These are phyloP conservation scores for Mortierella sp. DNA, from an alignment of 371 early-diverging fungal species.

Conservation along the genomic window DNA sequence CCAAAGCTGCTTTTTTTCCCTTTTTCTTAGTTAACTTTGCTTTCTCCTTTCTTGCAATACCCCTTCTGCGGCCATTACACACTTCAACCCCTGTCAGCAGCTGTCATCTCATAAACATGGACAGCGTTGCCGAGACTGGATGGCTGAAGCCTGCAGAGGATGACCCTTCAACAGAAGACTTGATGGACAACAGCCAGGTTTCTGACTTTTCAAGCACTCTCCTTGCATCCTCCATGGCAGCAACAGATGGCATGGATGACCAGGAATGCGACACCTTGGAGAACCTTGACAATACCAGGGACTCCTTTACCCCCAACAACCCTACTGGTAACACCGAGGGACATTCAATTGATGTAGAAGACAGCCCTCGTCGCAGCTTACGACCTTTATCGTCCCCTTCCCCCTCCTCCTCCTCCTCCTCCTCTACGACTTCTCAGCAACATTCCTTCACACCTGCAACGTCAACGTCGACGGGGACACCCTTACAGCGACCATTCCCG, in stretches of 20 bases:
- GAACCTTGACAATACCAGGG: background rate
- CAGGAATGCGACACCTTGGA: background rate
- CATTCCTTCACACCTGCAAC: background rate
- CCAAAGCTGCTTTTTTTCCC: background rate
- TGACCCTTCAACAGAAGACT: background rate
- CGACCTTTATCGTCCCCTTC: background rate
- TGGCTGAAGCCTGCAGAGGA: slow-evolving; percentile 1
- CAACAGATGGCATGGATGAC: slow-evolving; percentile 7
- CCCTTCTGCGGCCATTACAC: background rate
- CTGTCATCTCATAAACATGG: slow-evolving; percentile 8
- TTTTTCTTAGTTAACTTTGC: background rate
- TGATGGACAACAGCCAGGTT: background rate
- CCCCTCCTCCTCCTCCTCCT: background rate
- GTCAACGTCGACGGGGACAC: background rate
- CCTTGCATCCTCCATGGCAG: slow-evolving; percentile 1
- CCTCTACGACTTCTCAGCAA: background rate
- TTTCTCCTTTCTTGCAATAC: background rate
- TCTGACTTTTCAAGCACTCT: slow-evolving; percentile 3
- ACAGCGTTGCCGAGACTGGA: slow-evolving; percentile 9
- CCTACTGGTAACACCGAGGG: background rate
- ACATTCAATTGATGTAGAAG: background rate
- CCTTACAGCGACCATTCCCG: background rate
- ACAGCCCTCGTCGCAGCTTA: background rate
- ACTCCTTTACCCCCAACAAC: background rate
- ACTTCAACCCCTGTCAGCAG: background rate